Evolutionary conservation across 1,284 basidiomycete genomes (phyloP), one percentile per base, ranked within the genome.

Genomic region (Pseudozyma sp.): DNA sequence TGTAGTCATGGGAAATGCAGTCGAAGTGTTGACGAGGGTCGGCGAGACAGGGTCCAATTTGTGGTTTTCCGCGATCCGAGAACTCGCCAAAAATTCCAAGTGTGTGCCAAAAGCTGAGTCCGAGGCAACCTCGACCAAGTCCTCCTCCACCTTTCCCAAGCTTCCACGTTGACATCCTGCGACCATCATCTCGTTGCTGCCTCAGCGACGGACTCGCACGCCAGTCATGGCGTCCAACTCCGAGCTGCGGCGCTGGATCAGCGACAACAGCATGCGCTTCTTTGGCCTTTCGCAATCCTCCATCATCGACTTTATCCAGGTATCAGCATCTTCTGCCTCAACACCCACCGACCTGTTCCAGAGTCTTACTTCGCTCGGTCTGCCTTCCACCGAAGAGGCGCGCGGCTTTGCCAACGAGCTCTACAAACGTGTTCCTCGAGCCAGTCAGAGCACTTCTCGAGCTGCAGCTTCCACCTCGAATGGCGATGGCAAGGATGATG

Each of bases 381-480:
- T 98, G 40, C 91, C 92, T 51, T 89, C 92, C 78, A 91, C 90
- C 4, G 83, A 91, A 7, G 92, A 92, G 58, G 90, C 92, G 0
- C 91, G 93, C 83, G 83, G 87, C 13, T 98, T 97, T 84, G 90
- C 92, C 37, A 87, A 87, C 51, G 89, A 94, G 77, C 89, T 98
- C 24, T 94, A 89, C 85, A 85, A 87, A 29, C 90, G 90, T 43
- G 92, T 88, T 3, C 94, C 95, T 16, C 88, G 70, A 16, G 65
- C 70, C n/a, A 57, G 55, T 40, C 61, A 93, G 92, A 84, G 87
- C 89, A 89, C 55, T 89, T 87, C 78, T 88, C 90, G 63, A 88
- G 88, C 0, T 90, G 58, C 62, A 13, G 3, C 52, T 8, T 42
- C 45, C 11, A 11, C 45, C 13, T 50, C 57, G 24, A 42, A 7